Percentiles rank a stretch among this genome's conserved stretches.
Conservation (phyloP, 1,284 basidiomycete genomes). For the Phellinidium pouzarii region DNA sequence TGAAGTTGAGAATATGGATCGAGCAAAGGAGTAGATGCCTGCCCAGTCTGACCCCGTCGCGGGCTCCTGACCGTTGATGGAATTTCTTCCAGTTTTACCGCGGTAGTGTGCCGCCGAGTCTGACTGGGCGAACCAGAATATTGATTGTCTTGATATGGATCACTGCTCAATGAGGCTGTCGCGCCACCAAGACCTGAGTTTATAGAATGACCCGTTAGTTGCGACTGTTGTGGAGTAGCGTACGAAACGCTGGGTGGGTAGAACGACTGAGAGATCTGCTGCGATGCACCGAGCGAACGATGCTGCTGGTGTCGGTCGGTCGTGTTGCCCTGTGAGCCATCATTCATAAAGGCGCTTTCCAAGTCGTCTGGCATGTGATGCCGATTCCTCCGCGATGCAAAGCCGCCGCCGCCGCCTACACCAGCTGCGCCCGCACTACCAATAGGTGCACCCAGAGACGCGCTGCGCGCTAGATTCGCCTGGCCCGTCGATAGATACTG, state of each 20-base stretch:
- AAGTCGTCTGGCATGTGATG: slow-evolving; percentile 64
- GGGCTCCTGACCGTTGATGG: slow-evolving; percentile 9
- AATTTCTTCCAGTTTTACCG: slow-evolving; percentile 36
- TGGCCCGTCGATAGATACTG: slow-evolving; percentile 48
- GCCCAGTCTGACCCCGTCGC: slow-evolving; percentile 42
- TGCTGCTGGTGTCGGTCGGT: slow-evolving; percentile 14
- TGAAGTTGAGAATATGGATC: slow-evolving; percentile 65
- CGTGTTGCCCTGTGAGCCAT: slow-evolving; percentile 18
- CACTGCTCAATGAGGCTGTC: slow-evolving; percentile 29
- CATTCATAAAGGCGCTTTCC: slow-evolving; percentile 50
- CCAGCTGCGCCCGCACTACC: slow-evolving; percentile 33
- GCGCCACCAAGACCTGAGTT: slow-evolving; percentile 31
- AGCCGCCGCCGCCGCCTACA: slow-evolving; percentile 10
- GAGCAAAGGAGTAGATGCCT: slow-evolving; percentile 38
- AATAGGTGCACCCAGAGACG: slow-evolving; percentile 45
- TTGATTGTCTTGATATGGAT: slow-evolving; percentile 60
- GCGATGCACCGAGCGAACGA: slow-evolving; percentile 18
- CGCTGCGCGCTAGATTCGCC: slow-evolving; percentile 53
- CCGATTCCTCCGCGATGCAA: slow-evolving; percentile 39
- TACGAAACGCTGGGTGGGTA: slow-evolving; percentile 55
- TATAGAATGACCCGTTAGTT: slow-evolving; percentile 29
- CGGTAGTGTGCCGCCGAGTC: slow-evolving; percentile 47
- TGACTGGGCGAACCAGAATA: slow-evolving; percentile 46
- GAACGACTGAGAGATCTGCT: slow-evolving; percentile 34
- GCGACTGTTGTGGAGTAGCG: slow-evolving; percentile 28